A percentile compares a stretch with the other conserved stretches of the same genome.
Conservation (phyloP, 1,284 basidiomycete species). For the Cryptococcus hybrid region DNA sequence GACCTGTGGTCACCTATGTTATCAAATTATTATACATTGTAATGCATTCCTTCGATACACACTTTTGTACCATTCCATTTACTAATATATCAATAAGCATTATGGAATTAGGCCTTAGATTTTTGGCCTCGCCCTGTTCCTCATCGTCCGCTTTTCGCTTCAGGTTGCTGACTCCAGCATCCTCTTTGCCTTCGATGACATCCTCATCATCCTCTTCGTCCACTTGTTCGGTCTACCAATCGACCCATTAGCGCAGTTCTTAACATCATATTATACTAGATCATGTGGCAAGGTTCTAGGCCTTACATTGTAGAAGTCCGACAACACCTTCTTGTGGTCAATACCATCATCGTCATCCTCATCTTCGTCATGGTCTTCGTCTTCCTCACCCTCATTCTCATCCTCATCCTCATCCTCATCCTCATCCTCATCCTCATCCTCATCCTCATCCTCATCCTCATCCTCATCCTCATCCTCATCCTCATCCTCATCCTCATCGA, state of each 20-base stretch:
- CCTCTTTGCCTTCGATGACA: neutral
- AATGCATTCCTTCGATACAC: too few relatives aligned
- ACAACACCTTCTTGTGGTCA: slow-evolving; percentile 11
- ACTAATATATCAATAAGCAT: too few relatives aligned
- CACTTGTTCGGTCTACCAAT: neutral
- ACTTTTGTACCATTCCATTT: too few relatives aligned
- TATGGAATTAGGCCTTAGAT: too few relatives aligned
- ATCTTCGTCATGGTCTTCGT: slow-evolving; percentile 9
- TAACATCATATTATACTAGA: neutral
- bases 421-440: slow-evolving; percentile 9
- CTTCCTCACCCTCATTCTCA: slow-evolving; percentile 14
- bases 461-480: slow-evolving; percentile 3
- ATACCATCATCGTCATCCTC: slow-evolving; percentile 11
- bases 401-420: slow-evolving; percentile 14
- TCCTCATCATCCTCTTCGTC: neutral
- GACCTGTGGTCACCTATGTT: too few relatives aligned
- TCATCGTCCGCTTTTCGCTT: neutral
- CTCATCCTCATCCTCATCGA: neutral
- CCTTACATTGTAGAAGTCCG: slow-evolving; percentile 15
- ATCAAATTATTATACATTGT: too few relatives aligned
- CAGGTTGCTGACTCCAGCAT: neutral
- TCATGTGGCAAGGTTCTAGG: neutral
- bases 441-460: slow-evolving; percentile 2
- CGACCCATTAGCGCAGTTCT: neutral
- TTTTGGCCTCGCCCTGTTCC: too few relatives aligned